These are phyloP conservation scores for Alnus glutinosa DNA, from an alignment of 306 rosid species.

Conservation along the genomic window DNA sequence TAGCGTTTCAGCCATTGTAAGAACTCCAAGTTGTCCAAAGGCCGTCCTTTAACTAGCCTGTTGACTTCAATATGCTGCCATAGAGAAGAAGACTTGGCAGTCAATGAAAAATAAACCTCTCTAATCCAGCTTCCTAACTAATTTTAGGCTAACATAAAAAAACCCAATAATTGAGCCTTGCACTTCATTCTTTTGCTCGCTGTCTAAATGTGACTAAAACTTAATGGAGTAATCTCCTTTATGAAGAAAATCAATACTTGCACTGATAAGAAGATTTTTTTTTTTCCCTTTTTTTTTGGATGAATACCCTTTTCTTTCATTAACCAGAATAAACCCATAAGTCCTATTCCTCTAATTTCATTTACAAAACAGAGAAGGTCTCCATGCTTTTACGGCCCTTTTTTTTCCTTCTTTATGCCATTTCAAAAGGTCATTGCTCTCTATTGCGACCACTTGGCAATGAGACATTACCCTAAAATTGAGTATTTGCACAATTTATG, in stretches of 20 bases:
- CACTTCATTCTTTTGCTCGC: neutral
- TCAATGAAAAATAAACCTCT: constrained; percentile 5
- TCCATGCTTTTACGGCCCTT: neutral
- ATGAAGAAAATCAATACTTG: neutral
- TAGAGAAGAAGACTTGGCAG: constrained; percentile 14
- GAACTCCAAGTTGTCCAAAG: constrained; percentile 95
- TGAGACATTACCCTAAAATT: constrained; percentile 6
- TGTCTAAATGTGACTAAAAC: neutral
- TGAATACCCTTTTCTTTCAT: neutral
- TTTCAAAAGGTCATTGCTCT: neutral
- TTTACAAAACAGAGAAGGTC: neutral
- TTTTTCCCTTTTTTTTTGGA: neutral
- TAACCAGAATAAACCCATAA: neutral
- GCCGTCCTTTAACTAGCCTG: constrained; percentile 96
- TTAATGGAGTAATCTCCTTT: neutral
- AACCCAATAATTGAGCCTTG: neutral
- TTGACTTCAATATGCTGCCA: constrained; percentile 89
- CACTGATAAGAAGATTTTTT: neutral
- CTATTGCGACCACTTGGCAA: neutral
- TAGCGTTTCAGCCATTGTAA: constrained; percentile 97
- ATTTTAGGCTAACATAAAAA: neutral
- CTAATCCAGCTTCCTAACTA: neutral
- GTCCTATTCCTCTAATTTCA: neutral
- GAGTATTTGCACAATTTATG: neutral
- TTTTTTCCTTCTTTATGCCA: neutral